A percentile compares a stretch with the other conserved stretches of the same genome.
Evolutionary conservation across 2,329 filamentous ascomycete genomes (phyloP).

Genomic region (Penicillium sp.): DNA sequence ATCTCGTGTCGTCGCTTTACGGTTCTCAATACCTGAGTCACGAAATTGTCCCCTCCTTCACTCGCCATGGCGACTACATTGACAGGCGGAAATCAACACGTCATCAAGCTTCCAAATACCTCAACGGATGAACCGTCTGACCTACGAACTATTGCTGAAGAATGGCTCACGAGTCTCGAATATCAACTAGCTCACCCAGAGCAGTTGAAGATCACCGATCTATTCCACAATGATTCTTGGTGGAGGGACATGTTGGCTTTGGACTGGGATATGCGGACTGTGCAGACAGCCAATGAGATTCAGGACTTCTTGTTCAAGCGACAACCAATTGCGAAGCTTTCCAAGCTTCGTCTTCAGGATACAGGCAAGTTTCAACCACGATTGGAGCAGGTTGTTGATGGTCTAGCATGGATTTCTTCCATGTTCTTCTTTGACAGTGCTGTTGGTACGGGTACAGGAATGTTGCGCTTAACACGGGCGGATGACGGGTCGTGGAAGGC

Average conservation of each 20-base stretch:
- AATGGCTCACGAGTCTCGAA: constrained; percentile 35
- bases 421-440: constrained; percentile 45
- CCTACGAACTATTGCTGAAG: constrained; percentile 29
- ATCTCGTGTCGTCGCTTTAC: too few species aligned
- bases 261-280: constrained; percentile 42
- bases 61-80: constrained; percentile 21
- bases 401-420: constrained; percentile 37
- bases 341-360: constrained; percentile 34
- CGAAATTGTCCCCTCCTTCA: background rate
- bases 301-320: constrained; percentile 30
- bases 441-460: constrained; percentile 37
- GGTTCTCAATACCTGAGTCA: too few species aligned
- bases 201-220: constrained; percentile 15
- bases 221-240: constrained; percentile 44
- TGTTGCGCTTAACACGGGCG: constrained; percentile 38
- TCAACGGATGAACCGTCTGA: constrained; percentile 21
- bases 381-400: constrained; percentile 29
- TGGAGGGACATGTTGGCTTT: constrained; percentile 45
- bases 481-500: constrained; percentile 36
- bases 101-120: constrained; percentile 34
- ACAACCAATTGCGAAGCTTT: constrained; percentile 29
- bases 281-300: constrained; percentile 34
- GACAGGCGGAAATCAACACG: constrained; percentile 28
- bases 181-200: constrained; percentile 21
- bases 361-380: constrained; percentile 34